Base-by-base conservation (phyloP, 495 filamentous ascomycete genomes). In the Tuber calosporum region DNA sequence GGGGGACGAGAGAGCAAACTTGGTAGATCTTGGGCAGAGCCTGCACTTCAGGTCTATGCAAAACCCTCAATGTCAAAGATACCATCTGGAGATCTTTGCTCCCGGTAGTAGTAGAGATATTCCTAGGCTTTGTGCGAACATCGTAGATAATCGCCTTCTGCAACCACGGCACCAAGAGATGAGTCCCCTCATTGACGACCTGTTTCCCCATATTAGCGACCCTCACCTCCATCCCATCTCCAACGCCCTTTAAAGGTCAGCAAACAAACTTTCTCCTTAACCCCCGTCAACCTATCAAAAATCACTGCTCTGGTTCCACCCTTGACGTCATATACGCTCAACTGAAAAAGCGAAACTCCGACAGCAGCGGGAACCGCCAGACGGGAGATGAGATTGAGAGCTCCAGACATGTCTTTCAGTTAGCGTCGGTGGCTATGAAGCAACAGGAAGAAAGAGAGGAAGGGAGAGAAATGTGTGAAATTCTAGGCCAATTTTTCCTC, bases 41-140 rank as follows among this genome's bases (percentile, higher is more conserved):
- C 85, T 90, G 89, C 78, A 99, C 95, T 45, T 99, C 94, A 40
- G 95, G 95, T 75, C 95, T 87, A 85, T 98, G 95, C 82, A 99
- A 84, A 71, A 99, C 95, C 80, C 95, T 89, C 79, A 99, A 86
- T 43, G 95, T 99, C 87, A 99, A 87, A 87, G 92, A 97, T 82
- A 99, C 95, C 95, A 99, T 99, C 88, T 99, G 95, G 84, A 99
- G 83, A 85, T 99, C 95, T 88, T 99, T 99, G 87, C 90, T 93
- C 72, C 95, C 95, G 17, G 95, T 99, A 20, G 94, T 98, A n/a
- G 95, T 99, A 22, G 90, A 90, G 84, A 99, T 97, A 82, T 94
- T 97, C 79, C 95, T 87, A 68, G 95, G 95, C 87, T 96, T 96
- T 66, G 95, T 98, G 74, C 95, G 92, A 74, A 99, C 96, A 86